Evolutionary conservation across 78 protist genomes (phyloP).

Genomic region (Dictyostelium brefeldianum): DNA sequence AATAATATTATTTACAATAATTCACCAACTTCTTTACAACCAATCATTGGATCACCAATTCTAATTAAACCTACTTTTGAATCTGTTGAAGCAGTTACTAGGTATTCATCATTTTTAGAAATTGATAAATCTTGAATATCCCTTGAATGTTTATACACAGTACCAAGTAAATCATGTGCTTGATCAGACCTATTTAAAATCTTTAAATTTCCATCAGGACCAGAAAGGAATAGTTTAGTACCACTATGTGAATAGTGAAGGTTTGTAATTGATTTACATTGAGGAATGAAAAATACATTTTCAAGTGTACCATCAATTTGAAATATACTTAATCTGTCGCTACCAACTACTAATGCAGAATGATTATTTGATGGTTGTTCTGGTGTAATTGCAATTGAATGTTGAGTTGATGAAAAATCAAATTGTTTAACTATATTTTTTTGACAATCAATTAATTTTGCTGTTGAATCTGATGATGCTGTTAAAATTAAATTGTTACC

Average conservation of each 20-base stretch:
- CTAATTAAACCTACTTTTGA: slow-evolving; percentile 36
- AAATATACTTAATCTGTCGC: slow-evolving; percentile 28
- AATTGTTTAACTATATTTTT: slow-evolving; percentile 15
- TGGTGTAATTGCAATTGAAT: slow-evolving; percentile 30
- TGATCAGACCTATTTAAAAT: slow-evolving; percentile 26
- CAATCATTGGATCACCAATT: slow-evolving; percentile 55
- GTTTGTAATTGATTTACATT: neutral
- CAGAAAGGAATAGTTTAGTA: slow-evolving; percentile 15
- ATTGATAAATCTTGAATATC: slow-evolving; percentile 72
- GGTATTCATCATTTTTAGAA: slow-evolving; percentile 75
- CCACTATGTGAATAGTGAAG: slow-evolving; percentile 30
- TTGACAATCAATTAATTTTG: slow-evolving; percentile 5
- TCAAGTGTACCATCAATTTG: slow-evolving; percentile 9
- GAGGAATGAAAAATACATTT: neutral
- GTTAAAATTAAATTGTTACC: neutral
- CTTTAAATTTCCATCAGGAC: slow-evolving; percentile 44
- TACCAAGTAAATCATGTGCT: slow-evolving; percentile 39
- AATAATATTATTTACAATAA: neutral
- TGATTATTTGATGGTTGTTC: neutral
- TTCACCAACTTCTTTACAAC: slow-evolving; percentile 50
- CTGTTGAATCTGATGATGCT: slow-evolving; percentile 25
- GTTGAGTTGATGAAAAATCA: slow-evolving; percentile 12
- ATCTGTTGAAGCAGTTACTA: slow-evolving; percentile 54
- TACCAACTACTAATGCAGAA: slow-evolving; percentile 32
- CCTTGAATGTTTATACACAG: slow-evolving; percentile 49